These are phyloP conservation scores for Pichia sp. DNA, from an alignment of 1,139 yeast species.

Conservation along the genomic window DNA sequence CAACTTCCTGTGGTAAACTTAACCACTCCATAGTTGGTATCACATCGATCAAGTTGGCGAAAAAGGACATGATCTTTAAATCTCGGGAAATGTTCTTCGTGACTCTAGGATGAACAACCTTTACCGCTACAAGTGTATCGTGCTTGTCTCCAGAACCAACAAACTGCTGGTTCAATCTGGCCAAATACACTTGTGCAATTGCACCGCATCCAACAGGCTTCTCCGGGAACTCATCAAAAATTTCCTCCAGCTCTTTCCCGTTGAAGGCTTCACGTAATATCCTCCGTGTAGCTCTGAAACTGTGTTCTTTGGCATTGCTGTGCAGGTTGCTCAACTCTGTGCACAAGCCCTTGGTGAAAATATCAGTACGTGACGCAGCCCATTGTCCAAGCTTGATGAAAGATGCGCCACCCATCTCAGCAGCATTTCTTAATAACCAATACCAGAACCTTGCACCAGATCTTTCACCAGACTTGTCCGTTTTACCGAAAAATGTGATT, in stretches of 20 bases:
- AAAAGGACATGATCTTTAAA: slow-evolving; percentile 72
- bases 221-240: slow-evolving; percentile 74
- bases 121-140: slow-evolving; percentile 72
- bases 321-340: slow-evolving; percentile 72
- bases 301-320: slow-evolving; percentile 77
- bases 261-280: slow-evolving; percentile 61
- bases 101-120: slow-evolving; percentile 87
- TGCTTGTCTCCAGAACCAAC: slow-evolving; percentile 34
- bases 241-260: slow-evolving; percentile 53
- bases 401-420: slow-evolving; percentile 89
- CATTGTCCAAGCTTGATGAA: slow-evolving; percentile 96
- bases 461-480: slow-evolving; percentile 39
- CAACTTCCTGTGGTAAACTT: slow-evolving; percentile 90
- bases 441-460: slow-evolving; percentile 74
- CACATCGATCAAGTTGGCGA: slow-evolving; percentile 63
- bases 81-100: slow-evolving; percentile 72
- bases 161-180: slow-evolving; percentile 51
- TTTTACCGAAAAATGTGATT: slow-evolving; percentile 55
- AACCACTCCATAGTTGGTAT: slow-evolving; percentile 98
- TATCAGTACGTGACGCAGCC: slow-evolving; percentile 99
- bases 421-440: slow-evolving; percentile 55
- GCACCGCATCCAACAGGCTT: slow-evolving; percentile 93
- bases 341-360: slow-evolving; percentile 78
- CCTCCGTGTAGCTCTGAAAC: slow-evolving; percentile 53
- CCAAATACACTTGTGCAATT: slow-evolving; percentile 91